Conservation (phyloP, 257 asterid species). For the Jaltomata sinuosa region DNA sequence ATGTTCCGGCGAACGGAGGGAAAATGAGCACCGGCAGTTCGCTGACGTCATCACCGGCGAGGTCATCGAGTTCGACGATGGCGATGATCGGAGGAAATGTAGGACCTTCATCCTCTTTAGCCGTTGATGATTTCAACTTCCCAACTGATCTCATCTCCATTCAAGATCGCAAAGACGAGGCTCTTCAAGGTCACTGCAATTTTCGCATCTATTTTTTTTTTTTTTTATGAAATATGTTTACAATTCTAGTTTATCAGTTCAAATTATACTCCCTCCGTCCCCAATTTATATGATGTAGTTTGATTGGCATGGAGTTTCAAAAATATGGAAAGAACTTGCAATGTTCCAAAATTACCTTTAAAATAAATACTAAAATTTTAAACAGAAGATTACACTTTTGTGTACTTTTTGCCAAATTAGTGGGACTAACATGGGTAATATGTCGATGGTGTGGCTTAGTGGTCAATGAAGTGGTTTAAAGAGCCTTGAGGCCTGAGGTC, state of each 20-base stretch:
- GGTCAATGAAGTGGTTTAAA: no score
- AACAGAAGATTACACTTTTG: no score
- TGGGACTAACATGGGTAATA: no score
- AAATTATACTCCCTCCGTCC: no score
- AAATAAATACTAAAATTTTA: no score
- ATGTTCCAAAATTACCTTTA: no score
- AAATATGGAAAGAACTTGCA: no score
- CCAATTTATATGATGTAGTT: no score
- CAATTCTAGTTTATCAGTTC: background rate
- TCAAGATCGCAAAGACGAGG: constrained; percentile 69
- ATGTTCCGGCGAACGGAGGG: background rate
- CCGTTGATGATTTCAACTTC: constrained; percentile 39
- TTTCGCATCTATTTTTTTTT: background rate
- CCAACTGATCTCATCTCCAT: constrained; percentile 41
- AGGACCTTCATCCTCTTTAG: background rate
- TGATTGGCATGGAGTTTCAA: no score
- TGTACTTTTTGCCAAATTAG: no score
- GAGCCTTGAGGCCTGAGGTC: no score
- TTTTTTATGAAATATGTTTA: background rate
- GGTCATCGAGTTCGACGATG: constrained; percentile 27
- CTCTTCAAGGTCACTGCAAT: constrained; percentile 33
- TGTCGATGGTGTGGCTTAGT: no score
- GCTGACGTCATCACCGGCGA: constrained; percentile 33
- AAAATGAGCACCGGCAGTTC: constrained; percentile 37
- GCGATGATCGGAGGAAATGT: constrained; percentile 21